phyloP scores from a whole-genome alignment of 441 rosid species.

The Erodium moschatum region DNA sequence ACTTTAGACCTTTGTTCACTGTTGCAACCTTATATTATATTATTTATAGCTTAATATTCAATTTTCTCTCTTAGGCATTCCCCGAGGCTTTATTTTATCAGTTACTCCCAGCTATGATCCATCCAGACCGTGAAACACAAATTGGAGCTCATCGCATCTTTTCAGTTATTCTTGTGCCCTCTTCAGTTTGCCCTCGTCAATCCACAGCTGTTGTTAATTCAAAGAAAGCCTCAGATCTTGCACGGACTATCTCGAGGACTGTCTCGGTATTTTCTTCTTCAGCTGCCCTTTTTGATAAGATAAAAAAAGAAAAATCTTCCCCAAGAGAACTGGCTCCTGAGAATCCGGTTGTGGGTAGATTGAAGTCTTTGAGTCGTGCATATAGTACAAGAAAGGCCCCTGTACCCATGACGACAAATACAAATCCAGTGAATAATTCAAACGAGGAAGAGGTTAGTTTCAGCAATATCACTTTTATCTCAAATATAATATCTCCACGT shows the following conservation, averaged over 20 bases:
- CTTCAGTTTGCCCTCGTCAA: constrained; percentile 64
- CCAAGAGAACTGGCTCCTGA: constrained; percentile 22
- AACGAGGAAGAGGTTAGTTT: constrained; percentile 46
- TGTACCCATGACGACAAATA: constrained; percentile 23
- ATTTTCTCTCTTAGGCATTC: constrained; percentile 49
- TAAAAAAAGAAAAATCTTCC: constrained; percentile 45
- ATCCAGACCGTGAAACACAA: constrained; percentile 67
- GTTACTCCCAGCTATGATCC: constrained; percentile 75
- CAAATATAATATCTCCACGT: not conserved
- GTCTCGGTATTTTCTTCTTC: constrained; percentile 99
- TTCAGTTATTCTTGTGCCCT: constrained; percentile 82
- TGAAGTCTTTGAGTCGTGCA: constrained; percentile 60
- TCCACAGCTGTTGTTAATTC: constrained; percentile 32
- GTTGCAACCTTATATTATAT: not conserved
- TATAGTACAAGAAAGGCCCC: constrained; percentile 36
- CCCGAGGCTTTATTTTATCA: constrained; percentile 83
- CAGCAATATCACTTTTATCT: constrained; percentile 7
- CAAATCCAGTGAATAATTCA: constrained; percentile 25
- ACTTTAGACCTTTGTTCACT: constrained; percentile 6
- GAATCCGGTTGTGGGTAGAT: constrained; percentile 41
- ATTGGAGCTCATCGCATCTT: constrained; percentile 76
- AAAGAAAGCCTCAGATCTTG: constrained; percentile 43
- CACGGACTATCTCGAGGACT: constrained; percentile 76
- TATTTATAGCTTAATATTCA: constrained; percentile 9
- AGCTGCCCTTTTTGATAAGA: constrained; percentile 92